Base-by-base conservation (phyloP, 768 basidiomycete species). In the Austroboletus festivus region DNA sequence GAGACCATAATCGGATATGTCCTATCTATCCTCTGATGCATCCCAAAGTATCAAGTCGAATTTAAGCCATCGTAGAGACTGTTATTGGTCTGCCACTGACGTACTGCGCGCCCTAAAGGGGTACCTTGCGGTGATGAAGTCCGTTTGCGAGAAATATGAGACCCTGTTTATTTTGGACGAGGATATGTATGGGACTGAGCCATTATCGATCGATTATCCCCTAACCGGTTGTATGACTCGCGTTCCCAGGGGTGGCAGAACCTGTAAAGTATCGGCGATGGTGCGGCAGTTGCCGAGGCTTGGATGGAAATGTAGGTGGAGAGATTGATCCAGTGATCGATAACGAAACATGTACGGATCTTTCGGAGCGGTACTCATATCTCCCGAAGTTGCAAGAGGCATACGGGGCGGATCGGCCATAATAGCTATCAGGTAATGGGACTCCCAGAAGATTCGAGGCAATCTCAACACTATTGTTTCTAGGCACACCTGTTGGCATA, bases 151-250 rank as follows among this genome's bases (percentile, higher is more conserved):
- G 33, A 89, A 85, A 66, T 85, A 77, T 56, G 85, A 75, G 34
- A 74, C 61, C 35, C 67, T 95, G 16, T 85, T 93, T 65, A 89
- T 93, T 35, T 76, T 93, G 30, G 93, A 95, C 59, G 93, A 94
- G 68, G 87, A 93, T 39, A 93, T 94, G 91, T 82, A 84, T 61
- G 90, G 90, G 38, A 91, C n/a, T 93, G 86, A 89, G 91, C 48
- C 81, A 90, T 86, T 62, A 68, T 74, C 33, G 28, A 44, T 34
- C 21, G 47, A 40, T 16, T n/a, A 21, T 31, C 21, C 5, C 15
- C 15, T 23, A n/a, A 38, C 26, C 11, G 21, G 13, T 35, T n/a
- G 30, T 43, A 40, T 44, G 23, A 44, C 35, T 12, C 8, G 11
- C 34, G 44, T 26, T 38, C 8, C 20, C 52, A 90, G 87, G 89